Conservation (phyloP, 331 rosid genomes). For the Stylosanthes scabra region DNA sequence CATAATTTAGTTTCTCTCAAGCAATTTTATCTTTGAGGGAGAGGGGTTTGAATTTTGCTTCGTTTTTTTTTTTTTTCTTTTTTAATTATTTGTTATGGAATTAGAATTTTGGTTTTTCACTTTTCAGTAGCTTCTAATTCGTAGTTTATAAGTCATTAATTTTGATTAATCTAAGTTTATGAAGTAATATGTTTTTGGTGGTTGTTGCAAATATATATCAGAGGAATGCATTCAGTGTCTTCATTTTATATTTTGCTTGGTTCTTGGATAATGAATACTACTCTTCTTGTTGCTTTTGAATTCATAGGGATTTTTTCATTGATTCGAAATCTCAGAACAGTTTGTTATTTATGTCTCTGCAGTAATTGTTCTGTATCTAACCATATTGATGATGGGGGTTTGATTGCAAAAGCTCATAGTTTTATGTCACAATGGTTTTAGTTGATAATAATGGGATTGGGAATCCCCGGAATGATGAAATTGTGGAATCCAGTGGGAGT, state of each 20-base stretch:
- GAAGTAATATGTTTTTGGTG: slow-evolving; percentile 17
- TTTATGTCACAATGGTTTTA: slow-evolving; percentile 54
- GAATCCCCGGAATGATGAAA: slow-evolving; percentile 50
- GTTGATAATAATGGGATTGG: slow-evolving; percentile 56
- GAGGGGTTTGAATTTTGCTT: too few relatives aligned
- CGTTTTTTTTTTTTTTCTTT: too few relatives aligned
- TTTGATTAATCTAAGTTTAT: slow-evolving; percentile 11
- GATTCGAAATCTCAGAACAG: slow-evolving; percentile 25
- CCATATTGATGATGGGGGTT: slow-evolving; percentile 33
- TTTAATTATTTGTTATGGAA: too few relatives aligned
- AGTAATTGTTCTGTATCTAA: slow-evolving; percentile 19
- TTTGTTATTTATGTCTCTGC: slow-evolving; percentile 21
- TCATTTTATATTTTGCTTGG: slow-evolving; percentile 28
- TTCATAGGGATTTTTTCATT: not conserved
- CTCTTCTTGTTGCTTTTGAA: not conserved
- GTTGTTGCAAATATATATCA: too few relatives aligned
- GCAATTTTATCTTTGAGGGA: not conserved
- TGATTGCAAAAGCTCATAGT: slow-evolving; percentile 28
- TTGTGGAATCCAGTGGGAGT: slow-evolving; percentile 50
- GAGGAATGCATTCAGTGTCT: not conserved
- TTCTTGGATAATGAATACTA: not conserved
- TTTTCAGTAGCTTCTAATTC: slow-evolving; percentile 25
- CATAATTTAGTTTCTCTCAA: slow-evolving; percentile 3
- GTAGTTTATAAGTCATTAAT: not conserved
- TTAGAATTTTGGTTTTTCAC: slow-evolving; percentile 29